A percentile compares a stretch with the other conserved stretches of the same genome.
Evolutionary conservation across 306 rosid species (phyloP).

Genomic region (Casuarina cunninghamiana): DNA sequence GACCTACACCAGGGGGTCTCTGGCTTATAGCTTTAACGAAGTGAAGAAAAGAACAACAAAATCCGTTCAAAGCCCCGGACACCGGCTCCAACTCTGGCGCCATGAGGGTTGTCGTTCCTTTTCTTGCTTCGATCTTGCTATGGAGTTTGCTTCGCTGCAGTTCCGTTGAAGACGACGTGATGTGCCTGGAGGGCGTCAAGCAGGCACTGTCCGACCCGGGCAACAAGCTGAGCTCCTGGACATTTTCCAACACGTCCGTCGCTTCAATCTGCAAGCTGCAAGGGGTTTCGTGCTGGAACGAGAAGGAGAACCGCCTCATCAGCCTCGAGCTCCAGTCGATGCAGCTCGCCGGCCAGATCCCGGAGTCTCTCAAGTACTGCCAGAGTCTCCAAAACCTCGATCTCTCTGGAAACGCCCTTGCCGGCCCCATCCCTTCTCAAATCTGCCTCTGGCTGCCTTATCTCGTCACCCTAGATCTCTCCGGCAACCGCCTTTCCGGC

Average conservation of each 20-base stretch:
- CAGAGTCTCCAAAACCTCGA: constrained; percentile 51
- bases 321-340: constrained; percentile 50
- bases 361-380: constrained; percentile 51
- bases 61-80: background rate
- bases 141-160: constrained; percentile 15
- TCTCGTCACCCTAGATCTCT: constrained; percentile 57
- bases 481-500: constrained; percentile 47
- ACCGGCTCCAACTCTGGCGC: background rate
- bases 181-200: constrained; percentile 49
- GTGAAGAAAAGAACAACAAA: background rate
- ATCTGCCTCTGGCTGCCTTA: constrained; percentile 62
- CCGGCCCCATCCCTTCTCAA: constrained; percentile 45
- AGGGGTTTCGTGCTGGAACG: constrained; percentile 62
- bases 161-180: constrained; percentile 45
- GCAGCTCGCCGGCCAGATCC: constrained; percentile 48
- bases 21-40: background rate
- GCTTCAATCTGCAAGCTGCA: constrained; percentile 52
- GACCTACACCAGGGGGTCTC: background rate
- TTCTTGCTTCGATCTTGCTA: constrained; percentile 14
- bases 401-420: constrained; percentile 43
- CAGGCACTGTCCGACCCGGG: constrained; percentile 42
- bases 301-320: constrained; percentile 56
- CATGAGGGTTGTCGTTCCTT: constrained; percentile 26
- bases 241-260: constrained; percentile 37
- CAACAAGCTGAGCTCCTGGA: constrained; percentile 43